Evolutionary conservation across 805 yeast species (phyloP).

Genomic region (Wickerhamomyces bovis): DNA sequence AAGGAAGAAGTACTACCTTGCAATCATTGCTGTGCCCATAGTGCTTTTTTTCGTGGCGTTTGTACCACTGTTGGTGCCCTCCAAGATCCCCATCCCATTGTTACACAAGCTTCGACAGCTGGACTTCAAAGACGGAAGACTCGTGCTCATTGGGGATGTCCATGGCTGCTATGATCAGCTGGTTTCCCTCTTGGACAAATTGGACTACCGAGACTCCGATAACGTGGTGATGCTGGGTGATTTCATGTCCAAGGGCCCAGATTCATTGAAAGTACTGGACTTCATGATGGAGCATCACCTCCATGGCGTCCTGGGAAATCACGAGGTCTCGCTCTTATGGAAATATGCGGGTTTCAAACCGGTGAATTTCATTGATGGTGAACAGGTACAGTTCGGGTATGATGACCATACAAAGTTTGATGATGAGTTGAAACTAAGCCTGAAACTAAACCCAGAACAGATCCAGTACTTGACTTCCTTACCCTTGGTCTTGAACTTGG

Average conservation of each 20-base stretch:
- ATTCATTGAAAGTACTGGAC: constrained; percentile 63
- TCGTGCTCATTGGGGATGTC: constrained; percentile 77
- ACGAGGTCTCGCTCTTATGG: constrained; percentile 67
- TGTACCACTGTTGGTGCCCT: neutral
- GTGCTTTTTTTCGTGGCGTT: neutral
- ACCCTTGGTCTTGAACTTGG: constrained; percentile 57
- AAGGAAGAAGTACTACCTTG: neutral
- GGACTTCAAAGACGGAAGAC: constrained; percentile 26
- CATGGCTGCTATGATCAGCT: constrained; percentile 72
- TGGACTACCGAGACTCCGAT: constrained; percentile 43
- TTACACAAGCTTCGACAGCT: neutral
- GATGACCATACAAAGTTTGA: constrained; percentile 9
- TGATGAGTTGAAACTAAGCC: constrained; percentile 10
- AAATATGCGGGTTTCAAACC: constrained; percentile 45
- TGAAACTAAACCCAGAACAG: constrained; percentile 48
- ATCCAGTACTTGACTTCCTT: constrained; percentile 54
- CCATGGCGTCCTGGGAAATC: constrained; percentile 83
- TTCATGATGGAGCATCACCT: constrained; percentile 52
- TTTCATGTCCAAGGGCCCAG: constrained; percentile 78
- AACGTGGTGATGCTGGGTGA: constrained; percentile 75
- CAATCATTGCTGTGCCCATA: neutral
- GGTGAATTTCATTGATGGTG: constrained; percentile 19
- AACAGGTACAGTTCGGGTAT: constrained; percentile 16
- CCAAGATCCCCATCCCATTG: neutral
- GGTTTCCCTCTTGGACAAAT: constrained; percentile 42